Conservation (phyloP, 192 early-diverging fungal genomes). For the Dissophora globulifera region DNA sequence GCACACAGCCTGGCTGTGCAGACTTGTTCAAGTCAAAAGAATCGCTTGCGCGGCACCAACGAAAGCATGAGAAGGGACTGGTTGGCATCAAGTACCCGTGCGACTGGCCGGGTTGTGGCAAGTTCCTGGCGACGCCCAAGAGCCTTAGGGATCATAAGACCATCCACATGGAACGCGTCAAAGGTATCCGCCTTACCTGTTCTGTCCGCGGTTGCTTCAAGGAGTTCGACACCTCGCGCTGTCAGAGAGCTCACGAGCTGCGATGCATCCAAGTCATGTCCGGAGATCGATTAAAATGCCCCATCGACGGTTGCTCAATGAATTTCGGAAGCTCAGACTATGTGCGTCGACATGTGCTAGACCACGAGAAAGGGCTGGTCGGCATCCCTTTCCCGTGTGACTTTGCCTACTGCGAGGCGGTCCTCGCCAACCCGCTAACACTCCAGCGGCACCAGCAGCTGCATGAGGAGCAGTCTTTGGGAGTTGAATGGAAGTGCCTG, state of each 20-base stretch:
- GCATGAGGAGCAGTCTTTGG: slow-evolving; percentile 48
- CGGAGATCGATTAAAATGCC: slow-evolving; percentile 34
- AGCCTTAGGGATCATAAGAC: slow-evolving; percentile 42
- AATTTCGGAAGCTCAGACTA: slow-evolving; percentile 52
- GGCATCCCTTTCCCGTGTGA: slow-evolving; percentile 43
- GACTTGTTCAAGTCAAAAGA: too few species aligned
- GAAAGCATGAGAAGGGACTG: slow-evolving; percentile 39
- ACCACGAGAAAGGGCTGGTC: slow-evolving; percentile 51
- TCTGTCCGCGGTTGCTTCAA: slow-evolving; percentile 40
- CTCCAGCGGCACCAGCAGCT: slow-evolving; percentile 49
- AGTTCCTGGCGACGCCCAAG: slow-evolving; percentile 49
- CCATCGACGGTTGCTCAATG: slow-evolving; percentile 28
- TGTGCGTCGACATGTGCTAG: slow-evolving; percentile 48
- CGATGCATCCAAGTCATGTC: slow-evolving; percentile 51
- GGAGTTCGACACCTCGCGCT: slow-evolving; percentile 49
- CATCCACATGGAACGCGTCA: slow-evolving; percentile 48
- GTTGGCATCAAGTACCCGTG: slow-evolving; percentile 51
- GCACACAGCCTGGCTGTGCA: too few species aligned
- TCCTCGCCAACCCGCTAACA: slow-evolving; percentile 50
- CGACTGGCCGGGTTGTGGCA: slow-evolving; percentile 36
- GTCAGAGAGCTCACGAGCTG: slow-evolving; percentile 43
- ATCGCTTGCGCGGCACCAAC: too few species aligned
- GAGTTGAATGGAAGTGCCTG: slow-evolving; percentile 47
- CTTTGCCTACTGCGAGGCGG: slow-evolving; percentile 40
- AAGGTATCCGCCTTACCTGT: slow-evolving; percentile 37